These are phyloP conservation scores for Carnegiea gigantea DNA, from an alignment of 179 eudicot species.

Conservation along the genomic window DNA sequence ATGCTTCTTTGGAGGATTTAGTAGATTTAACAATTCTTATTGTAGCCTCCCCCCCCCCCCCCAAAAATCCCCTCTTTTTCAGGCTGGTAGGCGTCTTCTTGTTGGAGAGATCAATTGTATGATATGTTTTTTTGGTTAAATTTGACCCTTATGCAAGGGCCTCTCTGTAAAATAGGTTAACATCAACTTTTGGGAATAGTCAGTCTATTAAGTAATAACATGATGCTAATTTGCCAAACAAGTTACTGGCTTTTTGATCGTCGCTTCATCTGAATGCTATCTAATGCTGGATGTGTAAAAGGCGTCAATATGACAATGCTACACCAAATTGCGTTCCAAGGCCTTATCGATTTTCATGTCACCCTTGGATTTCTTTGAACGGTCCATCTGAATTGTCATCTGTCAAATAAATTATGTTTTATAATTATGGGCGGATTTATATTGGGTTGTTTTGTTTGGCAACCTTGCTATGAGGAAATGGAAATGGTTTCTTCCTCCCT, in stretches of 20 bases:
- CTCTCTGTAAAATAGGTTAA: slow-evolving; percentile 10
- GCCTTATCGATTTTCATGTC: too few relatives aligned
- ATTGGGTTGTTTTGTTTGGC: too few relatives aligned
- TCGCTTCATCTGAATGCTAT: too few relatives aligned
- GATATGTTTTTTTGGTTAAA: slow-evolving; percentile 1
- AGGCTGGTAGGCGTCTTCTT: background rate
- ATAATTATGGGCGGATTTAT: too few relatives aligned
- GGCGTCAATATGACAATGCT: too few relatives aligned
- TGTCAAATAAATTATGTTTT: too few relatives aligned
- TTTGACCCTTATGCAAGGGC: background rate
- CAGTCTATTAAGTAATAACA: background rate
- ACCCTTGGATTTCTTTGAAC: too few relatives aligned
- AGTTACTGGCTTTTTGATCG: background rate
- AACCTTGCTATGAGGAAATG: too few relatives aligned
- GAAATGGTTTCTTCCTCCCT: too few relatives aligned
- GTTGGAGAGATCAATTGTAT: slow-evolving; percentile 8
- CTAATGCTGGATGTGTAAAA: too few relatives aligned
- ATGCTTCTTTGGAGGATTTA: background rate
- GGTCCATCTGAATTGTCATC: too few relatives aligned
- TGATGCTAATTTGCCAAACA: background rate
- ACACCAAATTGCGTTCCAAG: too few relatives aligned
- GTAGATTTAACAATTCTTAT: slow-evolving; percentile 5
- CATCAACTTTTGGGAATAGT: background rate
- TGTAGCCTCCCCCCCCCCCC: background rate
- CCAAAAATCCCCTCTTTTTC: background rate